Conservation (phyloP, 1,284 basidiomycete genomes). For the Mrakiaceae sp. region DNA sequence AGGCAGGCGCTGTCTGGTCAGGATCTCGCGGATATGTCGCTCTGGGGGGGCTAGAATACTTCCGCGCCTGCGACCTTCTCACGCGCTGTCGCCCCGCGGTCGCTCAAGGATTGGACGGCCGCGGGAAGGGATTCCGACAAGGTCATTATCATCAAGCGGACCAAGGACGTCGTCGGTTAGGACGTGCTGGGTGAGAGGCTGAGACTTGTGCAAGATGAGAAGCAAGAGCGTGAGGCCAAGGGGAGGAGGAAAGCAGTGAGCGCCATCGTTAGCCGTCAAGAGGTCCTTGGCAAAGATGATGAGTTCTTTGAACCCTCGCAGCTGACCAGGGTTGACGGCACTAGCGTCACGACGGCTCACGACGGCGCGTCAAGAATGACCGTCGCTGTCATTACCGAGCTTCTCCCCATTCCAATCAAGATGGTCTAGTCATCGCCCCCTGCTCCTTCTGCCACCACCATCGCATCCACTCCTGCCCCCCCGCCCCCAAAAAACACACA, state of each 20-base stretch:
- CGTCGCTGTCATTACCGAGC: background rate
- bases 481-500: background rate
- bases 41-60: too few relatives aligned
- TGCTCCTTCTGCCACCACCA: background rate
- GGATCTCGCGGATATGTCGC: too few relatives aligned
- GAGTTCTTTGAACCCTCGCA: too few relatives aligned
- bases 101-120: slow-evolving; percentile 20
- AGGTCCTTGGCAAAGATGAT: background rate
- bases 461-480: background rate
- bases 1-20: too few relatives aligned
- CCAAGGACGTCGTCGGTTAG: background rate
- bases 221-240: background rate
- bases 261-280: background rate
- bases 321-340: too few relatives aligned
- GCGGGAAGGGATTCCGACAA: slow-evolving; percentile 18
- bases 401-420: slow-evolving; percentile 9
- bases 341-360: too few relatives aligned
- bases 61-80: slow-evolving; percentile 20
- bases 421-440: slow-evolving; percentile 8
- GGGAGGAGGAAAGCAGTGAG: background rate
- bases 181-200: background rate
- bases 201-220: background rate
- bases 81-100: slow-evolving; percentile 28
- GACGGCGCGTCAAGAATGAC: too few relatives aligned
- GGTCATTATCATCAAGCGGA: slow-evolving; percentile 4